phyloP scores from a whole-genome alignment of 1,139 yeast genomes.

The Starmera stellimalicola region DNA sequence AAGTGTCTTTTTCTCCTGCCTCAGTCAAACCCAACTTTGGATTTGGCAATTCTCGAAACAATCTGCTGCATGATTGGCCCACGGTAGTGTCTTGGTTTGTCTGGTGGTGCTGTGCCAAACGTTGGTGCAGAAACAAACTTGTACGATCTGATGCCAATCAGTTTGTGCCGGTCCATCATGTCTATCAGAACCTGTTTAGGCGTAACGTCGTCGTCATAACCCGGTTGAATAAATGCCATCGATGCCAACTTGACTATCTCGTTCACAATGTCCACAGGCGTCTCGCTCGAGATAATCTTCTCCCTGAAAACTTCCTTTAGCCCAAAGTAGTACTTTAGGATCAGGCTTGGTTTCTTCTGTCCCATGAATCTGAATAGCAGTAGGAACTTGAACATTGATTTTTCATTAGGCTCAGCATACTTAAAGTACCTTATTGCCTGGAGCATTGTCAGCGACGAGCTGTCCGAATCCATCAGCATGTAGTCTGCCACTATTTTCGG shows the following conservation, averaged over 20 bases:
- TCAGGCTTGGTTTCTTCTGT: constrained; percentile 25
- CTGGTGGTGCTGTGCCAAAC: background rate
- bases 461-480: constrained; percentile 31
- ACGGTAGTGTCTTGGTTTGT: background rate
- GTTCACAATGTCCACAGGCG: constrained; percentile 19
- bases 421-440: constrained; percentile 47
- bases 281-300: constrained; percentile 20
- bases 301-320: constrained; percentile 32
- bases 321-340: constrained; percentile 38
- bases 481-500: constrained; percentile 44
- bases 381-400: constrained; percentile 44
- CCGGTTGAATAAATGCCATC: constrained; percentile 22
- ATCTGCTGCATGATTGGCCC: constrained; percentile 3
- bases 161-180: constrained; percentile 19
- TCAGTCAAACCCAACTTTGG: constrained; percentile 5
- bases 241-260: constrained; percentile 25
- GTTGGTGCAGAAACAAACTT: constrained; percentile 12
- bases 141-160: constrained; percentile 23
- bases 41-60: constrained; percentile 4
- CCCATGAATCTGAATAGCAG: constrained; percentile 37
- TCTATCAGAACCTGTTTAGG: constrained; percentile 15
- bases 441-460: constrained; percentile 37
- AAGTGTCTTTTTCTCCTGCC: background rate
- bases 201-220: constrained; percentile 18
- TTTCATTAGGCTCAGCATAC: constrained; percentile 40